Evolutionary conservation across 306 rosid species (phyloP), one percentile per base, ranked within the genome.

Genomic region (Lupinus albus): DNA sequence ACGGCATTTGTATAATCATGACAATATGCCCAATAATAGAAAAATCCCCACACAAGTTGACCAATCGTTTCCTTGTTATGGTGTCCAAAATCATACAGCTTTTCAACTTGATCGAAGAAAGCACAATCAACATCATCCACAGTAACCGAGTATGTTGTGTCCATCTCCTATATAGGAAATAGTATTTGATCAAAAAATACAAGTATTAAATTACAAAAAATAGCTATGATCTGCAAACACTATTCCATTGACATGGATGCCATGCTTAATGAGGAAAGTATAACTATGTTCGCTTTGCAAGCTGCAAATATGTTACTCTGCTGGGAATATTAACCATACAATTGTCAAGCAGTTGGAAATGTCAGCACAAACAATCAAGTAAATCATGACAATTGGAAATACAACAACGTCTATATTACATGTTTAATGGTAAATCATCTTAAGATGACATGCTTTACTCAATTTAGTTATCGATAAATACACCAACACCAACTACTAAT

Each of bases 41-140:
- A 93, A 81, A 93, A 93, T 5, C 82, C 96, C 97, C 97, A 86
- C 73, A 93, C 97, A 41, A 93, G 96, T 59, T 81, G 91, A 76
- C 88, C 84, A 80, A 93, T 78, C 1, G 84, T 78, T 78, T 93
- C 96, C 76, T 62, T 89, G 84, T 93, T 93, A 10, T 20, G 73
- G 13, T 42, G 75, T 66, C 97, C 97, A 76, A 84, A 93, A 74
- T 75, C 76, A 63, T 49, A 17, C 14, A 93, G 91, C 38, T 63
- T 69, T 55, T 88, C 94, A 68, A 93, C 87, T 86, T 81, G 82
- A 79, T 89, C 99, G 64, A 84, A 93, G 87, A 42, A 93, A 10
- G 96, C 81, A 83, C 99, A 93, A 63, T 78, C 60, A 51, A 83
- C 28, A 70, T 86, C 80, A 30, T 88, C 97, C 52, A 90, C 88